These are phyloP conservation scores for Dalechampia spathulata DNA, from an alignment of 441 rosid genomes.

Conservation along the genomic window DNA sequence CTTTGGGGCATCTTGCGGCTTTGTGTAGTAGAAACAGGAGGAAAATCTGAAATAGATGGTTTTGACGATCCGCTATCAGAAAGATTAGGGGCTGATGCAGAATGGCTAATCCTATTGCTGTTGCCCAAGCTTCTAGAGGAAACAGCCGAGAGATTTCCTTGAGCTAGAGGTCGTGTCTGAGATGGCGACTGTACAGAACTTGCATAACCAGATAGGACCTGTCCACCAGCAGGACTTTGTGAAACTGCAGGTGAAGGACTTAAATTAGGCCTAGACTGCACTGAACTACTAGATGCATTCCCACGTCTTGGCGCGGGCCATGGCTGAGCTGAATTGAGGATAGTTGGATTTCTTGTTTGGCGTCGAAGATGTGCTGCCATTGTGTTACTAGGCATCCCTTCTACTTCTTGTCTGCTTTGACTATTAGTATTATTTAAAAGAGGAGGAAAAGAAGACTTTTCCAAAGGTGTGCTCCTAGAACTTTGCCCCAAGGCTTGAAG, in stretches of 20 bases:
- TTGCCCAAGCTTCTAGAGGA: conserved; percentile 25
- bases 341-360: conserved; percentile 26
- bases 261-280: conserved; percentile 32
- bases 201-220: conserved; percentile 30
- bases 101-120: conserved; percentile 41
- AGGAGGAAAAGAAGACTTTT: conserved; percentile 88
- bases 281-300: conserved; percentile 29
- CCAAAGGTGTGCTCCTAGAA: conserved; percentile 52
- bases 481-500: conserved; percentile 70
- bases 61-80: conserved; percentile 29
- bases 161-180: conserved; percentile 25
- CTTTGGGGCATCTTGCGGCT: conserved; percentile 29
- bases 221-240: conserved; percentile 20
- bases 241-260: conserved; percentile 22
- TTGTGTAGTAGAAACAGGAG: conserved; percentile 59
- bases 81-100: conserved; percentile 69
- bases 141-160: conserved; percentile 23
- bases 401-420: conserved; percentile 39
- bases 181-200: conserved; percentile 32
- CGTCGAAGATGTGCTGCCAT: conserved; percentile 67
- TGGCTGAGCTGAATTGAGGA: conserved; percentile 37
- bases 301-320: conserved; percentile 55
- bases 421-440: conserved; percentile 38
- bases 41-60: conserved; percentile 53
- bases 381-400: conserved; percentile 38